These are phyloP conservation scores for Alloteropsis angusta DNA, from an alignment of 202 grass and related monocot genomes.

Conservation along the genomic window DNA sequence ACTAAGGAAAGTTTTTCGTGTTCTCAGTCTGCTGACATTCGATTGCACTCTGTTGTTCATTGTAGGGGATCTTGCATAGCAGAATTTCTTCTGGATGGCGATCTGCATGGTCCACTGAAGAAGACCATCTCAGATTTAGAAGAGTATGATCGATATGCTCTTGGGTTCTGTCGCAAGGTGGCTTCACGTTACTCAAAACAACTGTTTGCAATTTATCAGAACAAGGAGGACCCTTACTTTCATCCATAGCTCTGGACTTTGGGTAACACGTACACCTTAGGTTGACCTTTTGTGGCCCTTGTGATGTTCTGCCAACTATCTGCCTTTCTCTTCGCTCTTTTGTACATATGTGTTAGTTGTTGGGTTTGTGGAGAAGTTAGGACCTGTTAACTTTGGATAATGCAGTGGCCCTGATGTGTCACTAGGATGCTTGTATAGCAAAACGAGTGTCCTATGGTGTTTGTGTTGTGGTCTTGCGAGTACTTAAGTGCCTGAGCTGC, in stretches of 20 bases:
- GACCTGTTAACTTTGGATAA: neutral
- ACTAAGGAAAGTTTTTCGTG: neutral
- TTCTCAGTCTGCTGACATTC: neutral
- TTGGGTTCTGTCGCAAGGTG: slow-evolving; percentile 41
- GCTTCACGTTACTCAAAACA: slow-evolving; percentile 56
- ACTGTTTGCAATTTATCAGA: slow-evolving; percentile 58
- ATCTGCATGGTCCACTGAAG: slow-evolving; percentile 37
- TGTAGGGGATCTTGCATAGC: slow-evolving; percentile 41
- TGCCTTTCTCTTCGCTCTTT: neutral
- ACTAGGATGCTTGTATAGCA: neutral
- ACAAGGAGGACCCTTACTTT: slow-evolving; percentile 52
- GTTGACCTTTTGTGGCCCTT: neutral
- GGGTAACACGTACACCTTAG: neutral
- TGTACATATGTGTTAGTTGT: slow-evolving; percentile 22
- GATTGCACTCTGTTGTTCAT: neutral
- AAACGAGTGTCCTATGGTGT: neutral
- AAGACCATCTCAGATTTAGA: slow-evolving; percentile 45
- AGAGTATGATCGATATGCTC: slow-evolving; percentile 17
- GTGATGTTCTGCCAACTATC: neutral
- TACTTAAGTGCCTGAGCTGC: neutral
- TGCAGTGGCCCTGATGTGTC: neutral
- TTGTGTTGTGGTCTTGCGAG: neutral
- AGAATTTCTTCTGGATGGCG: slow-evolving; percentile 53
- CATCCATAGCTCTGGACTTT: slow-evolving; percentile 24
- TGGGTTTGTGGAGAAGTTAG: neutral